phyloP scores from a whole-genome alignment of 2,329 filamentous ascomycete species.

The Cordyceps sp. region DNA sequence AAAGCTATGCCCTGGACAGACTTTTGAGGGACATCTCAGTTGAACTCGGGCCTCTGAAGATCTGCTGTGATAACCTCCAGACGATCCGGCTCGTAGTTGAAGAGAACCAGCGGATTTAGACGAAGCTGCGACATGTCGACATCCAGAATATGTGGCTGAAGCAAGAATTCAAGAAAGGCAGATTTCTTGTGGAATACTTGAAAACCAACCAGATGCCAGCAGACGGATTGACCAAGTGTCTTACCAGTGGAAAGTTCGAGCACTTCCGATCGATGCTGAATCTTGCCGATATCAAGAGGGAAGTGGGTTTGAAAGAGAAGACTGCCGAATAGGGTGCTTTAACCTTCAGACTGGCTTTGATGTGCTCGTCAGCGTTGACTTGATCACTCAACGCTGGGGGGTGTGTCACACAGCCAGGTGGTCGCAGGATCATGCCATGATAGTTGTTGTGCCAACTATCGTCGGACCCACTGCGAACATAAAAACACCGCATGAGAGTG shows the following conservation, averaged over 20 bases:
- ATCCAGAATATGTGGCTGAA: conserved; percentile 2
- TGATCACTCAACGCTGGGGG: not conserved
- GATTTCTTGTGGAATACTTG: not conserved
- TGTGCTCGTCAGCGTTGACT: not conserved
- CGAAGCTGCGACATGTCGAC: conserved; percentile 1
- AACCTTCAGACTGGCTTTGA: too few relatives aligned
- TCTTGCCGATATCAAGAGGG: not conserved
- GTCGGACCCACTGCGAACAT: too few relatives aligned
- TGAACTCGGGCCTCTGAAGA: not conserved
- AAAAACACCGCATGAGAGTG: too few relatives aligned
- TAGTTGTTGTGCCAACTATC: too few relatives aligned
- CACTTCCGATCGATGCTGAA: not conserved
- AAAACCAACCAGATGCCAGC: not conserved
- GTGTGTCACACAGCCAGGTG: not conserved
- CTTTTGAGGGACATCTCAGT: not conserved
- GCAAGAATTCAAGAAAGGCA: conserved; percentile 1
- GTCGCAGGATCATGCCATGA: too few relatives aligned
- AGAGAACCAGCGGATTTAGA: conserved; percentile 1
- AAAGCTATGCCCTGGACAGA: not conserved
- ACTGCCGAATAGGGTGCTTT: not conserved
- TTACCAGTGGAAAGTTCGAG: not conserved
- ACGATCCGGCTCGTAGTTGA: conserved; percentile 1
- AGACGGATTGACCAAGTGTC: not conserved
- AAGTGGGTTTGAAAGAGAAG: not conserved
- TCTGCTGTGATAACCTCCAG: conserved; percentile 1